phyloP scores from a whole-genome alignment of 306 rosid species.

The Elaeagnus macrophylla region DNA sequence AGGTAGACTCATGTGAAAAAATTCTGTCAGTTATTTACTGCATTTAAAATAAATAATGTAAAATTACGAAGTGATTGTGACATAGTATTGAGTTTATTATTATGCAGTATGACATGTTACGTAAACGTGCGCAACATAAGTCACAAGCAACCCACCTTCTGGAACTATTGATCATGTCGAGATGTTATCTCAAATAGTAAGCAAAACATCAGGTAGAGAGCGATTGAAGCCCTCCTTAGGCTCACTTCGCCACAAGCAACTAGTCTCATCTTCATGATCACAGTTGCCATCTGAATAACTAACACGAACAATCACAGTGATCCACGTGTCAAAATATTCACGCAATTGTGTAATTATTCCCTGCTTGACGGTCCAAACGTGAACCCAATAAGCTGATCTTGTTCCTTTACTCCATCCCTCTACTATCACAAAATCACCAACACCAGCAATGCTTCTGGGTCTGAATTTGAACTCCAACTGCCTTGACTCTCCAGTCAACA shows the following conservation, averaged over 20 bases:
- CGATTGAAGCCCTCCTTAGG: conserved; percentile 9
- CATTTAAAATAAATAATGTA: too few species aligned
- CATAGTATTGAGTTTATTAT: too few species aligned
- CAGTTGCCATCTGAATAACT: neutral
- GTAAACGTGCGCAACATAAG: too few species aligned
- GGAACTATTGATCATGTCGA: too few species aligned
- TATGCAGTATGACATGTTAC: too few species aligned
- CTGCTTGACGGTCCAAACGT: conserved; percentile 24
- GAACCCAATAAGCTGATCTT: conserved; percentile 19
- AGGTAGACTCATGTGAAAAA: too few species aligned
- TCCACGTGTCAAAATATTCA: conserved; percentile 23
- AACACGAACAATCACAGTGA: conserved; percentile 15
- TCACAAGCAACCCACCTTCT: too few species aligned
- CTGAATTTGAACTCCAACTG: conserved; percentile 16
- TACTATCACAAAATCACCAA: conserved; percentile 16
- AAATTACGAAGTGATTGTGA: too few species aligned
- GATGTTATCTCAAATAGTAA: conserved; percentile 7
- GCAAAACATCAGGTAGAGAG: conserved; percentile 24
- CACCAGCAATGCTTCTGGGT: conserved; percentile 17
- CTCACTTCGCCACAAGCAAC: conserved; percentile 19
- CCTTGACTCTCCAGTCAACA: conserved; percentile 18
- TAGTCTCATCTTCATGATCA: conserved; percentile 5
- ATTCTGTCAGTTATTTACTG: too few species aligned
- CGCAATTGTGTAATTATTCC: conserved; percentile 18
- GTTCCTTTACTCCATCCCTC: conserved; percentile 21